Conservation (phyloP, 305 asterid genomes). For the Striga hermonthica region DNA sequence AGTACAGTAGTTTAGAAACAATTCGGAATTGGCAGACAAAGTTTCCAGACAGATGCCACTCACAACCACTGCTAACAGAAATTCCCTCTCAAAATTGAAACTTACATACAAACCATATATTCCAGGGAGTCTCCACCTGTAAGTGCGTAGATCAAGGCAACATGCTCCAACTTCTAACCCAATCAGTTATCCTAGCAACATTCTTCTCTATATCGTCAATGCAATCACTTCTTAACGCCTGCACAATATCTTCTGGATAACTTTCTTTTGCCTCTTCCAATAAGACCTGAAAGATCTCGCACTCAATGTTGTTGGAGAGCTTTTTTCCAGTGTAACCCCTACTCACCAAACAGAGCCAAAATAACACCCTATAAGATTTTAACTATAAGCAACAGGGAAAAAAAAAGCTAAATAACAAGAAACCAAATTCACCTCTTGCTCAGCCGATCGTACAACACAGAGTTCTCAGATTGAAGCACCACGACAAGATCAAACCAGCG, state of each 20-base stretch:
- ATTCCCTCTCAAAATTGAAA: too few relatives aligned
- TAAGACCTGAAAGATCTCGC: conserved; percentile 86
- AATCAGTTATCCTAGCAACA: conserved; percentile 47
- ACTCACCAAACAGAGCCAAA: not conserved
- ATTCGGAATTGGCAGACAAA: too few relatives aligned
- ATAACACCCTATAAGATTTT: too few relatives aligned
- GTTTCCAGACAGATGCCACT: too few relatives aligned
- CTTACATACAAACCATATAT: too few relatives aligned
- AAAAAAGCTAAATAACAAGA: not conserved
- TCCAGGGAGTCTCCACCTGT: too few relatives aligned
- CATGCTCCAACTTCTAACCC: conserved; percentile 62
- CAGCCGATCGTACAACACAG: conserved; percentile 71
- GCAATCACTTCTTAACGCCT: conserved; percentile 48
- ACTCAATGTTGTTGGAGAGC: conserved; percentile 75
- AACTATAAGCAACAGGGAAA: not conserved
- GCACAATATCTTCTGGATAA: conserved; percentile 53
- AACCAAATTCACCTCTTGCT: conserved; percentile 49
- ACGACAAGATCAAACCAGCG: conserved; percentile 87
- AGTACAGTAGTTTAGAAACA: too few relatives aligned
- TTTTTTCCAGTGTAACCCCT: conserved; percentile 79
- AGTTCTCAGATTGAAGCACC: conserved; percentile 77
- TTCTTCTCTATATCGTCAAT: conserved; percentile 58
- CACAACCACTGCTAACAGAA: too few relatives aligned
- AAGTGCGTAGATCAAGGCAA: conserved; percentile 35
- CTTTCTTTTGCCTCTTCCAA: conserved; percentile 87